These are phyloP conservation scores for Coemansia pectinata DNA, from an alignment of 192 early-diverging fungal species.

Conservation along the genomic window DNA sequence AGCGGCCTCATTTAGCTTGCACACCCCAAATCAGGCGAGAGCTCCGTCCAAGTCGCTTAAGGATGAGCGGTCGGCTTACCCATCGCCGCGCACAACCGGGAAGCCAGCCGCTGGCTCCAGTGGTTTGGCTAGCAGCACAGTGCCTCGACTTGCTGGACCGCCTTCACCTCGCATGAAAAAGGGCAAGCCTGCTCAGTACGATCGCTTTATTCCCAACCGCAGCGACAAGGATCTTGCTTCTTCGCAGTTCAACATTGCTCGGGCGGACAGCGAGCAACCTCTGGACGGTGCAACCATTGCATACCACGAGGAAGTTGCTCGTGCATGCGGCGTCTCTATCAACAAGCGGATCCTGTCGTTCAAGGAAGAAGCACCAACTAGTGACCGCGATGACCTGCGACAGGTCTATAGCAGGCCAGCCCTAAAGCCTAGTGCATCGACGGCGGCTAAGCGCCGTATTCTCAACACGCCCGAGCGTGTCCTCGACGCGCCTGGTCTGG, in stretches of 20 bases:
- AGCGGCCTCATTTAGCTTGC: constrained; percentile 11
- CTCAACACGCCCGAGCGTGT: constrained; percentile 78
- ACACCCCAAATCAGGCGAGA: constrained; percentile 11
- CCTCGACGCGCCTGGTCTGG: constrained; percentile 85
- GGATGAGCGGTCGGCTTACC: constrained; percentile 27
- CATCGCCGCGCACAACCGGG: constrained; percentile 33
- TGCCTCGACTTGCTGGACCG: constrained; percentile 7
- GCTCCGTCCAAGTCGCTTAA: constrained; percentile 6
- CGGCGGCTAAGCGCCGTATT: constrained; percentile 64
- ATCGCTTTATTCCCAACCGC: constrained; percentile 89
- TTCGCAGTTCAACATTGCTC: constrained; percentile 68
- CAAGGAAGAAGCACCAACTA: constrained; percentile 72
- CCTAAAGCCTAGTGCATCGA: constrained; percentile 28
- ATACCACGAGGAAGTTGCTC: constrained; percentile 80
- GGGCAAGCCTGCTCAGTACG: constrained; percentile 61
- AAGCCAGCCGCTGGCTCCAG: constrained; percentile 6
- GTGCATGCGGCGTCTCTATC: constrained; percentile 75
- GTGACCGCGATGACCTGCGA: constrained; percentile 56
- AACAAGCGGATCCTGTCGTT: constrained; percentile 83
- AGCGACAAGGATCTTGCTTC: constrained; percentile 67
- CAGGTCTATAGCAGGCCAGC: constrained; percentile 55
- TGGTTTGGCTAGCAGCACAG: neutral
- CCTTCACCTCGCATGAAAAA: constrained; percentile 37
- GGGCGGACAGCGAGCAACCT: constrained; percentile 41
- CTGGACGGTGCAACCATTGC: constrained; percentile 57